Evolutionary conservation across 169 alveolate species (phyloP).

Genomic region (Ichthyophthirius multifiliis): DNA sequence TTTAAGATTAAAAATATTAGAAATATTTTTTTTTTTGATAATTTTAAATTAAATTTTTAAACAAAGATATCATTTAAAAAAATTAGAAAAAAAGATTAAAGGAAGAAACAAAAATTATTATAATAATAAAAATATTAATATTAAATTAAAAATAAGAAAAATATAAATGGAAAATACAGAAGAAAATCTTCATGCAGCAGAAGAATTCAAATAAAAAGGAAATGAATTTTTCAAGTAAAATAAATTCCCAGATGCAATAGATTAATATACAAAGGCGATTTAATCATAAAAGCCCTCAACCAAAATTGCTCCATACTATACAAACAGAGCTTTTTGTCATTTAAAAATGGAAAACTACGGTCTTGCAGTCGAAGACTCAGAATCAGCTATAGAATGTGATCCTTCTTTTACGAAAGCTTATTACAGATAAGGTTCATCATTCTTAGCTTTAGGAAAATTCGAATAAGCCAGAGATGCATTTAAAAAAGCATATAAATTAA

Average conservation of each 20-base stretch:
- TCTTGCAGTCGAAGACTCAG: slow-evolving; percentile 95
- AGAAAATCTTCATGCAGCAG: slow-evolving; percentile 6
- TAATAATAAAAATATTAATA: too few relatives aligned
- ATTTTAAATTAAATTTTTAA: too few relatives aligned
- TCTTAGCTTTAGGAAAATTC: slow-evolving; percentile 88
- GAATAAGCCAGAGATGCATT: slow-evolving; percentile 94
- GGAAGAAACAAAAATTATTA: too few relatives aligned
- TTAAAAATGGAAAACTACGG: slow-evolving; percentile 96
- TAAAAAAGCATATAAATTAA: slow-evolving; percentile 55
- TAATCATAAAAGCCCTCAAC: slow-evolving; percentile 46
- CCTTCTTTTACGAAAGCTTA: slow-evolving; percentile 95
- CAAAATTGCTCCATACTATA: slow-evolving; percentile 63
- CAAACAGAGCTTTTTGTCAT: slow-evolving; percentile 85
- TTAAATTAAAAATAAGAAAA: not conserved
- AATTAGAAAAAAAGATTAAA: too few relatives aligned
- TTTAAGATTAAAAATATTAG: too few relatives aligned
- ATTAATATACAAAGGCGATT: slow-evolving; percentile 69
- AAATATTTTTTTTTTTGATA: too few relatives aligned
- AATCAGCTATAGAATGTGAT: slow-evolving; percentile 90
- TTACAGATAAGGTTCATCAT: slow-evolving; percentile 97
- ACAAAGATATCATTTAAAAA: too few relatives aligned
- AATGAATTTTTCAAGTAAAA: slow-evolving; percentile 22
- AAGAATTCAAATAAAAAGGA: slow-evolving; percentile 27
- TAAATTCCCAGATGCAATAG: slow-evolving; percentile 70
- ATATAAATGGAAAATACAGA: not conserved